Evolutionary conservation across 2,329 filamentous ascomycete species (phyloP).

Genomic region (Microascus cirrosus): DNA sequence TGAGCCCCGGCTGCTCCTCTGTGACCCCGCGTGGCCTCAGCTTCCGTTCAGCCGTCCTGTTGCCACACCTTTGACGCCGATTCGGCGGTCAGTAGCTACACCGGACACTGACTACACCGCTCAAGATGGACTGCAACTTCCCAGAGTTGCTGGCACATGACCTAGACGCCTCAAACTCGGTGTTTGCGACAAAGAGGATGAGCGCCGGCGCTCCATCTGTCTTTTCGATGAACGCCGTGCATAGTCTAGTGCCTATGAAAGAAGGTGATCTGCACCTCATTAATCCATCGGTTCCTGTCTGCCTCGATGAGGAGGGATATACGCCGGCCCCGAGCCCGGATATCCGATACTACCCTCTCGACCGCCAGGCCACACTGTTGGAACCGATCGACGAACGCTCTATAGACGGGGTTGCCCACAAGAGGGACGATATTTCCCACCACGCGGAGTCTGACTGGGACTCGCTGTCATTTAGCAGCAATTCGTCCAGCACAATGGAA

Average conservation of each 20-base stretch:
- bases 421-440: slow-evolving; percentile 4
- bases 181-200: slow-evolving; percentile 40
- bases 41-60: not conserved
- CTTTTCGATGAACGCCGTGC: slow-evolving; percentile 15
- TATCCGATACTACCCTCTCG: not conserved
- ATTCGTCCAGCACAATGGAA: slow-evolving; percentile 22
- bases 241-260: not conserved
- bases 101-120: not conserved
- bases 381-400: slow-evolving; percentile 5
- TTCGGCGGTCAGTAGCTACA: not conserved
- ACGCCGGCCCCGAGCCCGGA: not conserved
- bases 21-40: not conserved
- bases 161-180: slow-evolving; percentile 32
- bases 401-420: not conserved
- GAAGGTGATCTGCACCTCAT: not conserved
- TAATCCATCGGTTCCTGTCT: not conserved
- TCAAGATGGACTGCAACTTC: slow-evolving; percentile 28
- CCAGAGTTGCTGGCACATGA: slow-evolving; percentile 46
- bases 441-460: slow-evolving; percentile 12
- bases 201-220: slow-evolving; percentile 35
- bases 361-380: not conserved
- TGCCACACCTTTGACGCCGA: not conserved
- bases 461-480: slow-evolving; percentile 17
- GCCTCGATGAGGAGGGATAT: not conserved
- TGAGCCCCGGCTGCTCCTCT: not conserved